A percentile compares a stretch with the other conserved stretches of the same genome.
phyloP scores from a whole-genome alignment of 192 early-diverging fungal species.

The Oehlia diaphana region DNA sequence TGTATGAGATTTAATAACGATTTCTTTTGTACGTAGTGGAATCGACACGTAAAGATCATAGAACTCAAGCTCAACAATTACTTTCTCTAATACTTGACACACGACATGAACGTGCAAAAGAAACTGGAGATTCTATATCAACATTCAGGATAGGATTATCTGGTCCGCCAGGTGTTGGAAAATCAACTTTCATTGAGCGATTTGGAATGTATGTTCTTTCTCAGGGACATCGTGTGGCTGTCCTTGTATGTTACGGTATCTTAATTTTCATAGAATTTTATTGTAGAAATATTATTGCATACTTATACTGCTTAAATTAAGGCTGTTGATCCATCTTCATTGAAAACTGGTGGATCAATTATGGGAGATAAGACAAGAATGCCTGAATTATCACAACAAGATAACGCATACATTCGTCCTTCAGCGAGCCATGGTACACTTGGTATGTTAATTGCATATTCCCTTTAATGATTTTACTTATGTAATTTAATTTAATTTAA shows the following conservation, averaged over 20 bases:
- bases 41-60: slow-evolving; percentile 67
- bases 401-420: slow-evolving; percentile 73
- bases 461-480: neutral
- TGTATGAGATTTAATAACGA: neutral
- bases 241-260: slow-evolving; percentile 51
- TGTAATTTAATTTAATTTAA: neutral
- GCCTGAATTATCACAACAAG: slow-evolving; percentile 64
- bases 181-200: slow-evolving; percentile 84
- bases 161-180: slow-evolving; percentile 81
- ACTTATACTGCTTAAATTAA: slow-evolving; percentile 25
- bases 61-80: slow-evolving; percentile 57
- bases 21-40: slow-evolving; percentile 51
- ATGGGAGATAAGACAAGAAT: slow-evolving; percentile 87
- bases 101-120: slow-evolving; percentile 29
- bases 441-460: slow-evolving; percentile 43
- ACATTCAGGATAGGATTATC: slow-evolving; percentile 79
- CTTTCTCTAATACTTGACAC: slow-evolving; percentile 56
- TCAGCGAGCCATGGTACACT: slow-evolving; percentile 75
- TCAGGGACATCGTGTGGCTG: slow-evolving; percentile 70
- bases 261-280: neutral
- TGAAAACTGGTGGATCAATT: slow-evolving; percentile 78
- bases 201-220: slow-evolving; percentile 75
- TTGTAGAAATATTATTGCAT: slow-evolving; percentile 3
- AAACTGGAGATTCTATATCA: slow-evolving; percentile 30
- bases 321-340: slow-evolving; percentile 85